Evolutionary conservation across 129 eudicot genomes (phyloP), one percentile per base, ranked within the genome.

Genomic region (Flaveria bidentis): DNA sequence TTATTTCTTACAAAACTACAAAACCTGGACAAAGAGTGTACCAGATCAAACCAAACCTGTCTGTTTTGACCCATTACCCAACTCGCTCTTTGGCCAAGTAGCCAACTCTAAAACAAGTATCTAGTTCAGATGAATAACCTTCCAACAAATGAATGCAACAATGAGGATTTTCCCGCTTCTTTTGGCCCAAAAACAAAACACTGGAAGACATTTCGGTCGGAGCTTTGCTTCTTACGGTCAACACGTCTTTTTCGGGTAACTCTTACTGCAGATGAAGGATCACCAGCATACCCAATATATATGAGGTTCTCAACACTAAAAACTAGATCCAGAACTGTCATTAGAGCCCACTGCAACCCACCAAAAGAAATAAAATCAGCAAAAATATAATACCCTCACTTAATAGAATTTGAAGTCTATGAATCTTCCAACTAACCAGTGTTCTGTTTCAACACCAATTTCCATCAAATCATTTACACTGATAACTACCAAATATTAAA

Each of bases 151-250:
- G 99, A 82, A 84, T 89, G 82, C 76, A 91, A 75, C 70, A 94
- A 58, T 18, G 93, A 87, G 3, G 97, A 81, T 73, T 94, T 94
- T 51, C 99, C 99, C 3, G 97, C 88, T 69, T 83, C 89, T 81
- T 86, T 87, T 58, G 99, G 97, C 73, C 96, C 97, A 83, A 94
- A 94, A 62, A 94, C 99, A 69, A 84, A 91, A 52, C 99, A 94
- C 81, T 94, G 99, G 69, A 87, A 91, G 73, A 91, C 96, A 72
- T 77, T 94, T 72, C 97, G 87, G 75, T 94, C 96, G 1, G 94
- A 77, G 78, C 89, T 97, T 84, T 91, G 89, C 85, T 91, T 94
- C 80, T 87, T 94, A 65, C 99, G 97, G 85, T 94, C 99, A 45
- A 85, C 47, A 14, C 92, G 91, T 77, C 96, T 89, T 85, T 85